Evolutionary conservation across 148 eudicot species (phyloP).

Genomic region (Fagopyrum tataricum): DNA sequence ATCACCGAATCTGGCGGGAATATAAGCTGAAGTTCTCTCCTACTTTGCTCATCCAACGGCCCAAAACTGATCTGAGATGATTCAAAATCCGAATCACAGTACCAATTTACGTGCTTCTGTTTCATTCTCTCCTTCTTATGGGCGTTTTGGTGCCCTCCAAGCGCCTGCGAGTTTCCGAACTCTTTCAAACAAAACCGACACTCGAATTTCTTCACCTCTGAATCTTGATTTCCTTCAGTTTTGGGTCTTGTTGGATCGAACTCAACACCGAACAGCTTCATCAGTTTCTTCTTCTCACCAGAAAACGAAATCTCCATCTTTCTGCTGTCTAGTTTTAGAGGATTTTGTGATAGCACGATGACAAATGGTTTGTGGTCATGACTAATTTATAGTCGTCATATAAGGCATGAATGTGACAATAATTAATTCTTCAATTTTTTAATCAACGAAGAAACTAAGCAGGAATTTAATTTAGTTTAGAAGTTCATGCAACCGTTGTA

Average conservation of each 20-base stretch:
- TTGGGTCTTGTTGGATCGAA: neutral
- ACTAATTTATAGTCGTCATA: neutral
- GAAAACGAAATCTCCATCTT: neutral
- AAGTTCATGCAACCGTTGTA: neutral
- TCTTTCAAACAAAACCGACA: neutral
- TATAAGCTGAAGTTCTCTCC: neutral
- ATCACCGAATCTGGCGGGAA: constrained; percentile 10
- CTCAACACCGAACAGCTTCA: constrained; percentile 6
- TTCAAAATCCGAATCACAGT: neutral
- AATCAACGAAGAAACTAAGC: neutral
- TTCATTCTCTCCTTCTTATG: constrained; percentile 7
- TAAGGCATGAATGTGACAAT: neutral
- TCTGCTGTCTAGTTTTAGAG: no score
- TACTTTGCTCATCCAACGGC: neutral
- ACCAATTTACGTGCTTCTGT: neutral
- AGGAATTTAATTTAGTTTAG: neutral
- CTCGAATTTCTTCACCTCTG: neutral
- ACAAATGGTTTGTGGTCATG: neutral
- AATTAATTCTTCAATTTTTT: neutral
- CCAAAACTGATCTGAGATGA: constrained; percentile 7
- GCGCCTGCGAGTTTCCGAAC: neutral
- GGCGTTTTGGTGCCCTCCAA: neutral
- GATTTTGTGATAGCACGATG: neutral
- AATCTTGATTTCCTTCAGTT: neutral
- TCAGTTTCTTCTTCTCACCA: neutral